Conservation (phyloP, 2,329 filamentous ascomycete species). For the Trichoderma sp. region DNA sequence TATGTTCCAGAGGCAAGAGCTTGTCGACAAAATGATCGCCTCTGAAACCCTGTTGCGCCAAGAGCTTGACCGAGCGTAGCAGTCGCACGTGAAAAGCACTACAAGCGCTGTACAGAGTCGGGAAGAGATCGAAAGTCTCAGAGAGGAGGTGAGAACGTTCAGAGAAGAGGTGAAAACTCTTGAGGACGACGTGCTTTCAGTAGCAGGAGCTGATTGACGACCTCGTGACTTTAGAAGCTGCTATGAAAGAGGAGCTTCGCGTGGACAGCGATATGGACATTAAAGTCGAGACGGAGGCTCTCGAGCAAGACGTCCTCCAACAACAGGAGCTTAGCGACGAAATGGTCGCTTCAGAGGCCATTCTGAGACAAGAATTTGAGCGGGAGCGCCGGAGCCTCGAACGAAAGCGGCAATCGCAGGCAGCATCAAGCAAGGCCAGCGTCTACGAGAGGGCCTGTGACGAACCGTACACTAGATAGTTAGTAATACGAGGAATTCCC, state of each 20-base stretch:
- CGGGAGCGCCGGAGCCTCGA: conserved; percentile 46
- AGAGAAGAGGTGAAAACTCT: conserved; percentile 61
- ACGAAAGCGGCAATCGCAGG: conserved; percentile 37
- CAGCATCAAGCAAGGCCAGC: conserved; percentile 56
- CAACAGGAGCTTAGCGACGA: conserved; percentile 66
- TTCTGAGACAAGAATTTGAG: conserved; percentile 56
- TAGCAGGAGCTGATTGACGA: conserved; percentile 66
- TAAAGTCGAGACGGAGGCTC: conserved; percentile 58
- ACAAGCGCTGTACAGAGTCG: conserved; percentile 56
- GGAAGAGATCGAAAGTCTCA: conserved; percentile 68
- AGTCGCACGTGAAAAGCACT: conserved; percentile 31
- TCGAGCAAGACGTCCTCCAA: conserved; percentile 71
- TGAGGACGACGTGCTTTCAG: conserved; percentile 70
- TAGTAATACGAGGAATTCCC: no score
- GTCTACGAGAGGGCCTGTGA: no score
- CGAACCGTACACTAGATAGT: no score
- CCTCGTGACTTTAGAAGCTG: conserved; percentile 57
- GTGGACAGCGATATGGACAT: conserved; percentile 55
- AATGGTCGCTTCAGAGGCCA: conserved; percentile 54
- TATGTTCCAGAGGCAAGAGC: no score
- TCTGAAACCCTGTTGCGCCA: conserved; percentile 28
- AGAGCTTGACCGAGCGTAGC: conserved; percentile 20
- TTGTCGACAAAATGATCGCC: no score
- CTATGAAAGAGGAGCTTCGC: conserved; percentile 43
- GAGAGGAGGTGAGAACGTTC: conserved; percentile 53